These are phyloP conservation scores for Lachancea dasiensis DNA, from an alignment of 805 yeast genomes.

Conservation along the genomic window DNA sequence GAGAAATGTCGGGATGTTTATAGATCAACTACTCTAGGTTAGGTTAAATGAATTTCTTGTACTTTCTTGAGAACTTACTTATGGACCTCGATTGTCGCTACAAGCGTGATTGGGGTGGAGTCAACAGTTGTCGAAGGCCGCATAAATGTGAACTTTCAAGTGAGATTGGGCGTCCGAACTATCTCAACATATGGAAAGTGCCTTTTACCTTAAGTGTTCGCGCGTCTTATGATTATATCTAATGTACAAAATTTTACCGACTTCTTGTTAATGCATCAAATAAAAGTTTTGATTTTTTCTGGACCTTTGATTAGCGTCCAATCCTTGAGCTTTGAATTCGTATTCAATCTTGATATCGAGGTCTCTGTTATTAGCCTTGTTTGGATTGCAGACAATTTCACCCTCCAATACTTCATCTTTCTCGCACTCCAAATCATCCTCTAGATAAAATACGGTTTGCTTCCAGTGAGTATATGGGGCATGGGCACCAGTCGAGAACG, in stretches of 20 bases:
- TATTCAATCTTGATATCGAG: slow-evolving; percentile 71
- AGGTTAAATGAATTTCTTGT: background rate
- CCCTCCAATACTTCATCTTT: slow-evolving; percentile 75
- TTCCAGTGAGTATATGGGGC: slow-evolving; percentile 97
- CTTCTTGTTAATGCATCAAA: slow-evolving; percentile 52
- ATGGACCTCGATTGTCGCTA: too few species aligned
- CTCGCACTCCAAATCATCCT: slow-evolving; percentile 69
- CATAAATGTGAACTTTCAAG: too few species aligned
- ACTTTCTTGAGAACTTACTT: too few species aligned
- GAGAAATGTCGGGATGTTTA: background rate
- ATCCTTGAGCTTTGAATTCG: slow-evolving; percentile 37
- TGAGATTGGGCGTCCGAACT: too few species aligned
- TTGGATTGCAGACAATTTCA: slow-evolving; percentile 68
- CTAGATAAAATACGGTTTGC: slow-evolving; percentile 90
- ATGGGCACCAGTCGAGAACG: slow-evolving; percentile 91
- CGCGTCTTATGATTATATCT: background rate
- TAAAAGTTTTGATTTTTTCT: slow-evolving; percentile 56
- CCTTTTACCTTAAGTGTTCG: too few species aligned
- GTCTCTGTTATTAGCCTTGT: slow-evolving; percentile 75
- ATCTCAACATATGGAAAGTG: too few species aligned
- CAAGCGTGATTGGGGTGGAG: too few species aligned
- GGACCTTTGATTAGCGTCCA: slow-evolving; percentile 47
- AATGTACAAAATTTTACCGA: slow-evolving; percentile 4
- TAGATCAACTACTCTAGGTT: background rate
- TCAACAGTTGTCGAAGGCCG: too few species aligned